Evolutionary conservation across 2,329 filamentous ascomycete genomes (phyloP).

Genomic region (Ophiostoma populinum): DNA sequence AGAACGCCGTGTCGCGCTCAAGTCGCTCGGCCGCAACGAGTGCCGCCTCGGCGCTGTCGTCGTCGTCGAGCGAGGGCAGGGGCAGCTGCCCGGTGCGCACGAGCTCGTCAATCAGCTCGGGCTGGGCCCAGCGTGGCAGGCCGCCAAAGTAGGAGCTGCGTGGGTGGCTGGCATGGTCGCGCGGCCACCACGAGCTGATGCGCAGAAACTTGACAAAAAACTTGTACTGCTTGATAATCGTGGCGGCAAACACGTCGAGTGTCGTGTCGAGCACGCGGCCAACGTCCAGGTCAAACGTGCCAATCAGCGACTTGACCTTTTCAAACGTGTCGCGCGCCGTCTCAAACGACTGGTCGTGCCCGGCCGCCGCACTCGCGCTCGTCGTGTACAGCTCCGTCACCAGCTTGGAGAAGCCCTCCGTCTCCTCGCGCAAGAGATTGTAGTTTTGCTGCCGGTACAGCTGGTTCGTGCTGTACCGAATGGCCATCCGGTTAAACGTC

Average conservation of each 20-base stretch:
- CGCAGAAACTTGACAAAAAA: conserved; percentile 92
- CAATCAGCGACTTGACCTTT: conserved; percentile 82
- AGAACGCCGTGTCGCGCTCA: conserved; percentile 59
- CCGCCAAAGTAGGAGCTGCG: conserved; percentile 37
- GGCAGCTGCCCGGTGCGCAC: conserved; percentile 12
- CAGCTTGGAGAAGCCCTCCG: conserved; percentile 91
- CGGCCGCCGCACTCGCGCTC: conserved; percentile 46
- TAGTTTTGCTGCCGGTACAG: conserved; percentile 95
- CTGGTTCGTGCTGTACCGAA: conserved; percentile 80
- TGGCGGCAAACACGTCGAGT: conserved; percentile 83
- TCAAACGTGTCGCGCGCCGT: conserved; percentile 77
- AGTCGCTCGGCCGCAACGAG: conserved; percentile 37
- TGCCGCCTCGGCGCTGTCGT: conserved; percentile 58
- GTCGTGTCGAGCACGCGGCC: conserved; percentile 88
- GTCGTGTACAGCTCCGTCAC: conserved; percentile 91
- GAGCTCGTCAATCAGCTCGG: conserved; percentile 43
- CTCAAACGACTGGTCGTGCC: conserved; percentile 45
- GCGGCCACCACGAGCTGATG: conserved; percentile 93
- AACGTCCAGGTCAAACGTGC: conserved; percentile 92
- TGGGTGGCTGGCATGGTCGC: conserved; percentile 28
- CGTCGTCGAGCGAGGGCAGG: conserved; percentile 41
- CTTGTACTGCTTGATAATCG: conserved; percentile 78
- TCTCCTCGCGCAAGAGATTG: conserved; percentile 86
- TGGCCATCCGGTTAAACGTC: conserved; percentile 69
- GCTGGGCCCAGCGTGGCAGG: conserved; percentile 73